These are phyloP conservation scores for Onygenales sp. DNA, from an alignment of 2,329 filamentous ascomycete species.

Conservation along the genomic window DNA sequence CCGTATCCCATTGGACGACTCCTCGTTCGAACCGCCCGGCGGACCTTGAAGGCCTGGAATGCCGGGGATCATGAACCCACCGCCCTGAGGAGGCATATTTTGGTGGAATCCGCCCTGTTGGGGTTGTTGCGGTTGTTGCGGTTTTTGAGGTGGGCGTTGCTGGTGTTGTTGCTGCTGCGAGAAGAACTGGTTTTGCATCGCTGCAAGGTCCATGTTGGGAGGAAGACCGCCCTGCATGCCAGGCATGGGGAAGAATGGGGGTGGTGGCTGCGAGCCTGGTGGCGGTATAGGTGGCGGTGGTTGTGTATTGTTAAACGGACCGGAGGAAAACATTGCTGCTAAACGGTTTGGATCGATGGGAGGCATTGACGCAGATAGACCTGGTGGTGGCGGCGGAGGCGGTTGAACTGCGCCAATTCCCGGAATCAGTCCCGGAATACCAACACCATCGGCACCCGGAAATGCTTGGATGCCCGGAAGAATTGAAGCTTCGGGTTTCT, in stretches of 20 bases:
- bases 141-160: not conserved
- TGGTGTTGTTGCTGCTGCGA: conserved; percentile 27
- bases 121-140: conserved; percentile 10
- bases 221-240: conserved; percentile 39
- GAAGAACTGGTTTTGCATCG: conserved; percentile 29
- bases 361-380: conserved; percentile 28
- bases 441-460: conserved; percentile 41
- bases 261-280: conserved; percentile 12
- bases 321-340: conserved; percentile 30
- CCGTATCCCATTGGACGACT: conserved; percentile 34
- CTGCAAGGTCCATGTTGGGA: conserved; percentile 28
- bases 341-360: conserved; percentile 40
- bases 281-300: conserved; percentile 49
- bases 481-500: conserved; percentile 55
- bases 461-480: conserved; percentile 47
- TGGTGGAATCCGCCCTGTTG: conserved; percentile 4
- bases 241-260: conserved; percentile 34
- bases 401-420: conserved; percentile 39
- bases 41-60: conserved; percentile 27
- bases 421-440: conserved; percentile 31
- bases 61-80: conserved; percentile 17
- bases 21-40: conserved; percentile 20
- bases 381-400: conserved; percentile 19
- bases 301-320: conserved; percentile 47
- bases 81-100: conserved; percentile 27